Conservation (phyloP, 1,284 basidiomycete genomes). For the Waitea zeae region DNA sequence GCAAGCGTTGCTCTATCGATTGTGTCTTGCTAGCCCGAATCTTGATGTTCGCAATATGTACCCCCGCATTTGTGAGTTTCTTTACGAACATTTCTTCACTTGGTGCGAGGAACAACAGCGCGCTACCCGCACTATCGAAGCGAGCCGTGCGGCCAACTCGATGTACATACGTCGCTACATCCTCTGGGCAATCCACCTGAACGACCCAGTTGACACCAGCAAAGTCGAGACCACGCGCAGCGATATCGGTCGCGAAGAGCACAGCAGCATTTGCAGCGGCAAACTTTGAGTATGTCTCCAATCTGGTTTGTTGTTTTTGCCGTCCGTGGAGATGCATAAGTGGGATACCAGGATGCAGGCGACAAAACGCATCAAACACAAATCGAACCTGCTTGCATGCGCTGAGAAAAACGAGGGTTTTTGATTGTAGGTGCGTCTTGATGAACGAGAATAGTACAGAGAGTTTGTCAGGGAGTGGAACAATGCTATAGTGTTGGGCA, state of each 20-base stretch:
- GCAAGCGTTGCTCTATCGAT: conserved; percentile 76
- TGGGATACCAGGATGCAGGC: conserved; percentile 85
- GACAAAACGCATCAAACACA: conserved; percentile 92
- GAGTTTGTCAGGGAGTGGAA: conserved; percentile 77
- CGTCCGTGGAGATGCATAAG: conserved; percentile 92
- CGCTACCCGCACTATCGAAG: conserved; percentile 84
- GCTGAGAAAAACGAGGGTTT: conserved; percentile 89
- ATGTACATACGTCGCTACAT: conserved; percentile 97
- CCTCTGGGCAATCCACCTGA: conserved; percentile 95
- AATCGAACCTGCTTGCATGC: conserved; percentile 96
- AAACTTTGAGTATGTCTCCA: conserved; percentile 74
- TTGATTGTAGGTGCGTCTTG: conserved; percentile 85
- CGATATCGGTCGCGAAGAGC: conserved; percentile 93
- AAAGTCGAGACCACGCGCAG: conserved; percentile 93
- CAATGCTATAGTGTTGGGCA: conserved; percentile 84
- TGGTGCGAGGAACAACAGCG: conserved; percentile 69
- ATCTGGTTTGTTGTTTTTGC: conserved; percentile 84
- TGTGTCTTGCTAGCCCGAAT: conserved; percentile 82
- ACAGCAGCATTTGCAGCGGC: conserved; percentile 65
- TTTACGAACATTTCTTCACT: conserved; percentile 82
- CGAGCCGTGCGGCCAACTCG: conserved; percentile 91
- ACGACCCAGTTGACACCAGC: conserved; percentile 96
- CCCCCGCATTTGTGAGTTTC: conserved; percentile 55
- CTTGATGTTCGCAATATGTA: conserved; percentile 77
- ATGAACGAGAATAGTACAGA: conserved; percentile 91